Base-by-base conservation (phyloP, 2,329 filamentous ascomycete species). In the Dothideomycetes sp. region DNA sequence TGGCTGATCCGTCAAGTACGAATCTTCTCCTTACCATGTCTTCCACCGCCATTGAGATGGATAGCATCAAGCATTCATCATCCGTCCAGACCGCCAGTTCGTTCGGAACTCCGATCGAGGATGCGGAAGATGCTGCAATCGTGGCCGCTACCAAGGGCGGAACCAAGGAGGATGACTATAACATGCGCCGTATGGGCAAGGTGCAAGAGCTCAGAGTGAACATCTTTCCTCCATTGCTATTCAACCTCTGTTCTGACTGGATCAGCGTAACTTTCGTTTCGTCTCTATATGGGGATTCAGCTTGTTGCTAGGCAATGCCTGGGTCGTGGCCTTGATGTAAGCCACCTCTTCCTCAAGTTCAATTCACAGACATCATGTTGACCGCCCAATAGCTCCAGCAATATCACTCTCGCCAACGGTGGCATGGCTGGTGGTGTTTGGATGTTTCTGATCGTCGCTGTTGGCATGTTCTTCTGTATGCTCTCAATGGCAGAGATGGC, bases 381-480 rank as follows among this genome's bases (percentile, higher is more conserved):
- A 9, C 66, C 65, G 46, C 49, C 69, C 37, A 64, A 65, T 2
- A 69, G 68, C 9, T 53, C 73, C 15, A 66, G 66, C 2, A 71
- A 73, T 40, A 64, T 64, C 15, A 68, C 67, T 41, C 64, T 68
- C 9, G 41, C 46, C n/a, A 47, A 47, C 34, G 54, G 54, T 16
- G 54, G 54, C 4, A 38, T 49, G 23, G 53, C 49, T 6, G 54
- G 54, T 4, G 38, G 54, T 12, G 47, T 55, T 32, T 56, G 53
- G 53, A 47, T 41, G 11, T 45, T 46, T n/a, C 33, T 57, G n/a
- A 49, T 49, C 43, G 53, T 49, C 2, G 49, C 51, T n/a, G 34
- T 33, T 13, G 50, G 51, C 8, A 53, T 53, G 34, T 44, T 45
- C 24, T 42, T 51, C 11, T 48, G 54, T 6, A 48, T 49, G 13